phyloP scores from a whole-genome alignment of 1,139 yeast genomes.

The Debaryomyces robertsiae region DNA sequence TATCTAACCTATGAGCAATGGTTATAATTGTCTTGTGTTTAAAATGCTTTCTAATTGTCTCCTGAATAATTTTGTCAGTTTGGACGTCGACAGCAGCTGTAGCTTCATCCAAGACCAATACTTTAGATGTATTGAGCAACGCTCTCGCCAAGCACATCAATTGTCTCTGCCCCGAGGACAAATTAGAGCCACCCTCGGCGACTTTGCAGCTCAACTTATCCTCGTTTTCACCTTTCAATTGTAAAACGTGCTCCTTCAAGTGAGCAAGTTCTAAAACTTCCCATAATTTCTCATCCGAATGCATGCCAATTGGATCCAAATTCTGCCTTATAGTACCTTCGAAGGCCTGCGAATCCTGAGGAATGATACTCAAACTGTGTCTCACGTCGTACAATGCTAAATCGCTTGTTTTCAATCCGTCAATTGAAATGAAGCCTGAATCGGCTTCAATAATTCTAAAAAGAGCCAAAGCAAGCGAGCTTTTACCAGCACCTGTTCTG shows the following conservation, averaged over 20 bases:
- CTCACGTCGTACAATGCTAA: constrained; percentile 55
- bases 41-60: constrained; percentile 68
- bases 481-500: constrained; percentile 47
- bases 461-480: constrained; percentile 39
- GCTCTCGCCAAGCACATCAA: constrained; percentile 77
- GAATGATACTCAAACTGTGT: constrained; percentile 60
- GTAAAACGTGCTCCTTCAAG: constrained; percentile 47
- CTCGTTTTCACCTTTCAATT: constrained; percentile 28
- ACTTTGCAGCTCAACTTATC: constrained; percentile 47
- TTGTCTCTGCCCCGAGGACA: constrained; percentile 80
- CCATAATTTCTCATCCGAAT: constrained; percentile 58
- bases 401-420: constrained; percentile 48
- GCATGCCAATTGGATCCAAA: constrained; percentile 58
- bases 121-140: constrained; percentile 56
- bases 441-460: constrained; percentile 42
- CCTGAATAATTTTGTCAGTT: constrained; percentile 74
- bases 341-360: constrained; percentile 70
- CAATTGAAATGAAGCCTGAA: constrained; percentile 41
- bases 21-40: constrained; percentile 70
- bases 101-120: constrained; percentile 78
- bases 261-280: constrained; percentile 54
- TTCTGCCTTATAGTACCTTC: constrained; percentile 64
- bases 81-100: constrained; percentile 85
- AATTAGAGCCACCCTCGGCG: constrained; percentile 70
- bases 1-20: constrained; percentile 81